Conservation (phyloP, 1,284 basidiomycete species). For the Laetiporus sulphureus region DNA sequence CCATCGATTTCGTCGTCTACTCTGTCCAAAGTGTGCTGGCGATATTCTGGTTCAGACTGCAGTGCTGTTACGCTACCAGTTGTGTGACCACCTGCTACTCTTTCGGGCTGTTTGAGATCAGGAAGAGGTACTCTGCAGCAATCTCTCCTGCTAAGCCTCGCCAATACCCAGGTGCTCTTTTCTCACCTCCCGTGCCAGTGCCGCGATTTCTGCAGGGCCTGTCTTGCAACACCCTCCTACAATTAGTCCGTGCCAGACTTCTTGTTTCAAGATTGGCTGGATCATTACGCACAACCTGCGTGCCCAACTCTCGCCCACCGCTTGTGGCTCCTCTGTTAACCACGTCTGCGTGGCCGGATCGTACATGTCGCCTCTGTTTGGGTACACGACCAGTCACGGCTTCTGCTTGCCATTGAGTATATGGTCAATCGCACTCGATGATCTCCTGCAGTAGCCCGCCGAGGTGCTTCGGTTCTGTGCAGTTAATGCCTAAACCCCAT, state of each 20-base stretch:
- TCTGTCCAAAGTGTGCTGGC: too few species aligned
- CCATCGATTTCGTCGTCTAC: too few species aligned
- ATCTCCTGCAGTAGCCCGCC: conserved; percentile 30
- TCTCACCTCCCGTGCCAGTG: too few species aligned
- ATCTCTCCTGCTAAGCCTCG: too few species aligned
- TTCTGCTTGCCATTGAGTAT: conserved; percentile 1
- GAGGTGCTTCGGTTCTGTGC: conserved; percentile 43
- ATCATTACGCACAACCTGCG: conserved; percentile 29
- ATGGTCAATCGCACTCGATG: conserved; percentile 16
- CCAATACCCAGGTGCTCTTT: too few species aligned
- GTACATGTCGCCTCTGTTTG: conserved; percentile 62
- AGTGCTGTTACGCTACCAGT: too few species aligned
- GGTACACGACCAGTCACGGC: conserved; percentile 62
- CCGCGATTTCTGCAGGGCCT: conserved; percentile 56
- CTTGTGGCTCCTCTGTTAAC: conserved; percentile 11
- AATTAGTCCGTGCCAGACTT: conserved; percentile 48
- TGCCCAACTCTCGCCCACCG: conserved; percentile 46
- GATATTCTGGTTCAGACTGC: too few species aligned
- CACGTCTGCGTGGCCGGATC: conserved; percentile 44
- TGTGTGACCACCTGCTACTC: too few species aligned
- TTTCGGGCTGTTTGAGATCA: too few species aligned
- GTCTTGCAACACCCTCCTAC: conserved; percentile 80
- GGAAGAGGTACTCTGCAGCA: too few species aligned
- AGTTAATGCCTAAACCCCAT: conserved; percentile 65
- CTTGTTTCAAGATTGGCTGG: conserved; percentile 11